Base-by-base conservation (phyloP, 805 yeast species). In the Yamadazyma paraphyllophila region DNA sequence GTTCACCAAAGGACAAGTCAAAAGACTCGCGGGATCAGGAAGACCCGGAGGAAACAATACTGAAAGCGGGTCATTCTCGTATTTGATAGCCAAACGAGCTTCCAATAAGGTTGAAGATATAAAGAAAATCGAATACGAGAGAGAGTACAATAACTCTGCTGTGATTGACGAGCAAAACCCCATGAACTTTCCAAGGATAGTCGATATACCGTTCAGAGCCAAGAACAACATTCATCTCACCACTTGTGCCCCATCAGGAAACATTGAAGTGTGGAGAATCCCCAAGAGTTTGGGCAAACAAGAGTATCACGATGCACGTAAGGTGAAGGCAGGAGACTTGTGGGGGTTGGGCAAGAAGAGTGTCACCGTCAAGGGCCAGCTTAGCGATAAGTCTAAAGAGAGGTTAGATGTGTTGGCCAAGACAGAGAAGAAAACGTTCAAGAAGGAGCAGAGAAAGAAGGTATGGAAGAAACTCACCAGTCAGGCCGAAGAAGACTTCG, bases 251-350 rank as follows among this genome's bases (percentile, higher is more conserved):
- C 78, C 91, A 0, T 75, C 83, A 11, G 97, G 97, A 1, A 76
- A 77, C 39, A 65, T 92, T 36, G 97, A 92, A 65, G 81, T 83
- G 48, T 90, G 97, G 96, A 83, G 83, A 12, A 78, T 94, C 2
- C 85, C 97, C 0, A 86, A 83, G 60, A 82, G 95, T 14, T 73
- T 78, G 44, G 86, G 88, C 5, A 80, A 81, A 50, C 85, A 80
- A 49, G 80, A 73, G 2, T 94, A 88, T 55, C 95, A 88, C 58
- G 98, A 94, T 68, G 96, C 96, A 0, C 75, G 97, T 45, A 92
- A 94, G 62, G 80, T 88, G 0, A 65, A 64, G n/a, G 78, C 79
- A 59, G 96, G 97, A 16, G 99, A 94, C 61, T 65, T 83, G 43
- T 94, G 98, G 99, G 83, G 86, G 1, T 57, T 56, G 14, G 72